Base-by-base conservation (phyloP, 371 early-diverging fungal genomes). In the Mortierella sp. region DNA sequence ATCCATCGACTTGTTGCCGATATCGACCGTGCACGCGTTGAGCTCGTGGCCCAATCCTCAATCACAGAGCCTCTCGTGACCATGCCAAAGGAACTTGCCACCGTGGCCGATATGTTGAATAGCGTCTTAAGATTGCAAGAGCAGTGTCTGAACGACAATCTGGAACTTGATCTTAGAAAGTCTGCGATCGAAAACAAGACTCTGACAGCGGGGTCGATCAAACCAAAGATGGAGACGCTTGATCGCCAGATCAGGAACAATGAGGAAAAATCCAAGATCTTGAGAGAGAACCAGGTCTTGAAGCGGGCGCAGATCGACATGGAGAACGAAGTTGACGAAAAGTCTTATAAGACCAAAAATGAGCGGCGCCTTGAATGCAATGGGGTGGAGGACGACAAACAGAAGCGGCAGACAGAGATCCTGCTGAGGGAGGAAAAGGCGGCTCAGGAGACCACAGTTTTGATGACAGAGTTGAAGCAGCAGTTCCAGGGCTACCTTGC, bases 391-490 rank as follows among this genome's bases (percentile, higher is more conserved):
- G 72, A 72, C 39, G 67, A 66, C 43, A 46, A 39, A 24, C 49
- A 52, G 48, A 55, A 41, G 48, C 48, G 32, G 39, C 54, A 56
- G 8, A 37, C 47, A 0, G 72, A 65, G 26, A 42, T 65, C n/a
- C 24, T 56, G 21, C 62, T 60, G 31, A 47, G 46, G 27, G 72
- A 60, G 26, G 66, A 65, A 21, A 60, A 61, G 46, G 56, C 28
- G 47, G 61, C 72, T 9, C 41, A 60, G 37, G 72, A 72, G 31
- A 46, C 49, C 1, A 61, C 61, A 1, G 53, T 51, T 1, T 39
- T 53, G 24, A 66, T 64, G 72, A 62, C 65, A 37, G 50, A 61
- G 23, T 23, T 72, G 39, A 65, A 62, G 49, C 62, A 51, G 27
- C 67, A 61, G 46, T 56, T 65, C 32, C 66, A 66, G 34, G 32